phyloP scores from a whole-genome alignment of 495 filamentous ascomycete species.

The Elasticomyces elasticus region DNA sequence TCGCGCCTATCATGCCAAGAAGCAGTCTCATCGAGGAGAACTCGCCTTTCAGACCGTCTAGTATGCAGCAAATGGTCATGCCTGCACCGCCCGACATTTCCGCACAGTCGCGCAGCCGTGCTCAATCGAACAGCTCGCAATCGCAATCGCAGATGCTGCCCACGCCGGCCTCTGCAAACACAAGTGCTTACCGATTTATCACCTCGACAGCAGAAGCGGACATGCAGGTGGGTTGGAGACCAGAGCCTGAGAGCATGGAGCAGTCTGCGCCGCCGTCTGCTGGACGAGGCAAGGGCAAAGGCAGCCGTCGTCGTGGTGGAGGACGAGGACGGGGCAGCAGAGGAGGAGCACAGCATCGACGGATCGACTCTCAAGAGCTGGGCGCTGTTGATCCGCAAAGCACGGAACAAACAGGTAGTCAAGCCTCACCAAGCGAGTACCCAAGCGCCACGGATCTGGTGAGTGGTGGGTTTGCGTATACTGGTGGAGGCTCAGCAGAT shows the following conservation, averaged over 20 bases:
- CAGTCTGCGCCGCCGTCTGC: neutral
- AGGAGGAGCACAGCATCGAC: slow-evolving; percentile 3
- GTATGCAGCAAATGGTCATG: neutral
- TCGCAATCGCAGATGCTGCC: slow-evolving; percentile 17
- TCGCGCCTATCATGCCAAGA: slow-evolving; percentile 29
- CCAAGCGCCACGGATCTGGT: slow-evolving; percentile 15
- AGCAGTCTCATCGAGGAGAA: slow-evolving; percentile 5
- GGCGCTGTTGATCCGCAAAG: slow-evolving; percentile 30
- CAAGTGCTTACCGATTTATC: slow-evolving; percentile 21
- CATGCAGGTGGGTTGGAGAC: slow-evolving; percentile 29
- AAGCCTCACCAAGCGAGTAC: slow-evolving; percentile 27
- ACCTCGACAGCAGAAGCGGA: slow-evolving; percentile 23
- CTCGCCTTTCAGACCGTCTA: slow-evolving; percentile 1
- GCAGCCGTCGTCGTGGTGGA: slow-evolving; percentile 20
- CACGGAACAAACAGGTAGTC: slow-evolving; percentile 25
- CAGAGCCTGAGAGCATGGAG: slow-evolving; percentile 25
- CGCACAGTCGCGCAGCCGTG: slow-evolving; percentile 2
- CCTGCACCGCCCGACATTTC: slow-evolving; percentile 4
- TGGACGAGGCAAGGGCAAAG: slow-evolving; percentile 8
- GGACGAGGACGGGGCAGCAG: slow-evolving; percentile 23
- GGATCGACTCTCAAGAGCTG: slow-evolving; percentile 11
- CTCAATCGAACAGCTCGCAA: slow-evolving; percentile 9
- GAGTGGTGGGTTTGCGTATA: too few species aligned
- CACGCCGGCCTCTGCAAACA: slow-evolving; percentile 10
- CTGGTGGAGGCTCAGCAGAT: too few species aligned